Percentiles rank a stretch among this genome's conserved stretches.
Evolutionary conservation across 2,329 filamentous ascomycete genomes (phyloP).

Genomic region (Penicillium decumbens): DNA sequence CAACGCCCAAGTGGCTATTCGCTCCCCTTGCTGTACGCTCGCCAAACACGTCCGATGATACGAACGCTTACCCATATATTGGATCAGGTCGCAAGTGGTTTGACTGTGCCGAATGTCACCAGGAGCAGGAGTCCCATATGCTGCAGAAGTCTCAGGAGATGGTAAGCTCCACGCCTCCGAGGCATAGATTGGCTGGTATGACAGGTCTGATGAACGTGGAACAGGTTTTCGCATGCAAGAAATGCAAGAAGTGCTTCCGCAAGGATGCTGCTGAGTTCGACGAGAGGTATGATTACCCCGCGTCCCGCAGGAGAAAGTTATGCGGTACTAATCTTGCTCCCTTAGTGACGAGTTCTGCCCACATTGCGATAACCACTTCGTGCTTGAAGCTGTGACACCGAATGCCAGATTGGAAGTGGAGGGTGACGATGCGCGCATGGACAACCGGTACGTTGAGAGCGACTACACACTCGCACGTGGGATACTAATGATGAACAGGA

Average conservation of each 20-base stretch:
- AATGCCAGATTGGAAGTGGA: conserved; percentile 81
- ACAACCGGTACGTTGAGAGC: conserved; percentile 55
- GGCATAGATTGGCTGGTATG: background rate
- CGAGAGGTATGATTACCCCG: conserved; percentile 53
- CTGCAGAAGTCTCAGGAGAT: conserved; percentile 79
- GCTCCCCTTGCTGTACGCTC: conserved; percentile 82
- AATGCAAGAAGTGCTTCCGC: conserved; percentile 97
- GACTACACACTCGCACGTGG: background rate
- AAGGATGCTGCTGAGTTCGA: conserved; percentile 91
- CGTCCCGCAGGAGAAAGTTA: background rate
- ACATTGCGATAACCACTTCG: conserved; percentile 97
- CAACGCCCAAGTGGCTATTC: conserved; percentile 95
- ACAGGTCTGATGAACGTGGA: conserved; percentile 14
- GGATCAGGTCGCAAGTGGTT: conserved; percentile 86
- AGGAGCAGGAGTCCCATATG: conserved; percentile 70
- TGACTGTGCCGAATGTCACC: conserved; percentile 93
- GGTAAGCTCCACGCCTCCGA: conserved; percentile 40
- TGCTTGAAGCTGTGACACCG: conserved; percentile 80
- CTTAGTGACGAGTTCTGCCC: conserved; percentile 91
- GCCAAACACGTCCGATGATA: background rate
- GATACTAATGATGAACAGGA: conserved; percentile 45
- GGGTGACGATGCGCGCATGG: conserved; percentile 80
- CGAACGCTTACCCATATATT: background rate
- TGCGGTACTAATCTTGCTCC: background rate
- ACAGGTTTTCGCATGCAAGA: conserved; percentile 83